Conservation (phyloP, 257 asterid species). For the Orobanche coerulescens region DNA sequence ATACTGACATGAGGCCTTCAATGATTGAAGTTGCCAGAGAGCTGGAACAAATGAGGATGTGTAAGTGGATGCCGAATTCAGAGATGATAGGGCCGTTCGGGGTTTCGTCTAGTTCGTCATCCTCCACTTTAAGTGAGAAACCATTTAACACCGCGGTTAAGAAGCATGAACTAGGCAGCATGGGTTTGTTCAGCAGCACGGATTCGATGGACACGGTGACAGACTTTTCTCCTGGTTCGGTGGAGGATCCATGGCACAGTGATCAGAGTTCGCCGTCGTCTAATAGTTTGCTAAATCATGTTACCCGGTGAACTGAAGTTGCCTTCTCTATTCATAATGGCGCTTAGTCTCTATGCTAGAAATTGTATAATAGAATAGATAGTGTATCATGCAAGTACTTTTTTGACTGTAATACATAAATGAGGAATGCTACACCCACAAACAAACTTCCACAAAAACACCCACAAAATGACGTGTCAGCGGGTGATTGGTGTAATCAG, state of each 20-base stretch:
- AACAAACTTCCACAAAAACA: no score
- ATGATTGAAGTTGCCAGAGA: constrained; percentile 51
- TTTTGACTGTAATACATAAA: no score
- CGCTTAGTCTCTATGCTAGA: no score
- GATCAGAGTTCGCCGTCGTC: constrained; percentile 65
- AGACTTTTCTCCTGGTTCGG: constrained; percentile 38
- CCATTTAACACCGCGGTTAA: constrained; percentile 14
- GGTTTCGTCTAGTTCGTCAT: constrained; percentile 21
- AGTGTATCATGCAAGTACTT: no score
- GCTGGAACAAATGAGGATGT: constrained; percentile 36
- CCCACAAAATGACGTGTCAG: no score
- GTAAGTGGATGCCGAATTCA: constrained; percentile 30
- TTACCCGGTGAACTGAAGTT: constrained; percentile 13
- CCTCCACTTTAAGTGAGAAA: constrained; percentile 28
- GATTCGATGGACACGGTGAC: constrained; percentile 26
- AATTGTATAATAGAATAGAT: no score
- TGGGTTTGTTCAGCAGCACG: constrained; percentile 21
- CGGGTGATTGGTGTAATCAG: no score
- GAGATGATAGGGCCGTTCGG: constrained; percentile 17
- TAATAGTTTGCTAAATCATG: constrained; percentile 36
- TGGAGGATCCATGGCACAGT: constrained; percentile 47
- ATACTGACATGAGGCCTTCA: constrained; percentile 48
- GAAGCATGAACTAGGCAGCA: constrained; percentile 11
- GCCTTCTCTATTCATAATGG: no score
- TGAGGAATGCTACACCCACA: no score